Evolutionary conservation across 768 basidiomycete genomes (phyloP), one percentile per base, ranked within the genome.

Genomic region (Russula emetica): DNA sequence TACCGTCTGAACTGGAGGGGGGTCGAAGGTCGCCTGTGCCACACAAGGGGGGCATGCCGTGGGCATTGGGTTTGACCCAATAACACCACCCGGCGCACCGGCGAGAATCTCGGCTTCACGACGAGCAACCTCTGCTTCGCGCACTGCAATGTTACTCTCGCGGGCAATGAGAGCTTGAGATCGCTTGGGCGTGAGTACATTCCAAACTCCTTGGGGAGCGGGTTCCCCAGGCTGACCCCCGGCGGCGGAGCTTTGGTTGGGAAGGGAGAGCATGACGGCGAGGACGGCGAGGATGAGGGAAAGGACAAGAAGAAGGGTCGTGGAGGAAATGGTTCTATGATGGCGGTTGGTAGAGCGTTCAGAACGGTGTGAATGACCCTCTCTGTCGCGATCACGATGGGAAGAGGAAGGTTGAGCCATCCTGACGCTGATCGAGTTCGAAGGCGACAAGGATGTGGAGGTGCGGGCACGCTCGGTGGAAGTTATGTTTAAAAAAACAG

Each of bases 361-460:
- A 70, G 85, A 80, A 67, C 76, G 77, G 58, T 84, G 84, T 47
- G 78, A 76, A 51, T 85, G 83, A 62, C 84, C 76, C 61, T 77
- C 75, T 42, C 78, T 76, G 51, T 81, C 79, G 28, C 79, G 79
- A 8, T 80, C 86, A 72, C 86, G 78, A 50, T 84, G 90, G 34
- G 90, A 92, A 28, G 90, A 90, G 34, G 89, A 90, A 58, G 90
- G 90, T 76, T 90, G 85, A 66, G 90, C 90, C 90, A 93, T 93
- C 80, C 87, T 88, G 77, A 83, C 85, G 85, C 80, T 82, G 66
- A 80, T 70, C 72, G 81, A 82, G 65, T 81, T 76, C 72, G 79
- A 80, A 68, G 90, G 87, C 82, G 90, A 90, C 82, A 91, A 80
- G 82, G 88, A 88, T 70, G 85, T 83, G 62, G 82, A 77, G 61